Evolutionary conservation across 2,329 filamentous ascomycete genomes (phyloP).

Genomic region (Trichoderma koningiopsis): DNA sequence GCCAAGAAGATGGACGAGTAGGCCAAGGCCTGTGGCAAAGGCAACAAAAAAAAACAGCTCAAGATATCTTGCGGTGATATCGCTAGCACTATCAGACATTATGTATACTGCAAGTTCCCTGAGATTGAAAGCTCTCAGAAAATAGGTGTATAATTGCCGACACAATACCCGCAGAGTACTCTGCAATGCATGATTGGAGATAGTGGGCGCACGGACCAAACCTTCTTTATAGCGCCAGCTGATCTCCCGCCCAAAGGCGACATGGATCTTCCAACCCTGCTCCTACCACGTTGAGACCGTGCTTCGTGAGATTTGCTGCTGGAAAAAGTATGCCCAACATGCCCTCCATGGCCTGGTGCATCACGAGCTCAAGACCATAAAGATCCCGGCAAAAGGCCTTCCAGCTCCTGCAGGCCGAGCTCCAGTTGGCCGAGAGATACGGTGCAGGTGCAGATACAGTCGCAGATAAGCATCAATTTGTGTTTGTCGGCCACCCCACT

Average conservation of each 20-base stretch:
- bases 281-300: not conserved
- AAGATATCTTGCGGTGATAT: not conserved
- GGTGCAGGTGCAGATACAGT: not conserved
- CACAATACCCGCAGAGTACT: not conserved
- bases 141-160: not conserved
- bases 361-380: not conserved
- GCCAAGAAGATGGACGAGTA: not conserved
- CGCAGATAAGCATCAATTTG: conserved; percentile 3
- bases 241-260: not conserved
- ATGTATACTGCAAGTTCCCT: not conserved
- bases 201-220: conserved; percentile 8
- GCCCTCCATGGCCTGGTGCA: not conserved
- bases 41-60: not conserved
- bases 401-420: not conserved
- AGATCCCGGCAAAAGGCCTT: not conserved
- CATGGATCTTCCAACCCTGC: not conserved
- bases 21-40: not conserved
- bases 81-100: not conserved
- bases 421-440: not conserved
- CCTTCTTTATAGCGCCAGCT: not conserved
- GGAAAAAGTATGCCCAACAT: not conserved
- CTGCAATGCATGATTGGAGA: not conserved
- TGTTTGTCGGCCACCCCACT: no score
- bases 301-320: not conserved
- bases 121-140: not conserved